Base-by-base conservation (phyloP, 2,329 filamentous ascomycete genomes). In the Aspergillus sp. region DNA sequence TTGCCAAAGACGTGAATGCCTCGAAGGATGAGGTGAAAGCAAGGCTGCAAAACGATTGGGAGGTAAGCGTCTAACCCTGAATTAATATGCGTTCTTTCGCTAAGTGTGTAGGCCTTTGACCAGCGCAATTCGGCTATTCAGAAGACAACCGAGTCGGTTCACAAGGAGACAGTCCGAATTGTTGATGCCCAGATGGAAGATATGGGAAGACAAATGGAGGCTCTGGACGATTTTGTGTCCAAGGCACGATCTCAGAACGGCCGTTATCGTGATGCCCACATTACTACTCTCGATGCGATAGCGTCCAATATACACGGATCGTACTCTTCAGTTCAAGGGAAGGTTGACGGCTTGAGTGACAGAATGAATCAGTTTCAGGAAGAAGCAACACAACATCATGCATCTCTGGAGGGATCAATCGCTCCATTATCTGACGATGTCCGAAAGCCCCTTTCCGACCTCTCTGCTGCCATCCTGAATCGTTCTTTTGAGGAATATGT, bases 161-260 rank as follows among this genome's bases (percentile, higher is more conserved):
- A 99, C 65, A 89, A 89, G 34, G 90, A 96, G 75, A 97, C 93
- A 0, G 86, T 96, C 30, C 88, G 88, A 6, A 93, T 96, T 57
- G 93, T 98, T 12, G 90, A 93, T 68, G 88, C 89, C 57, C 95
- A 99, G 76, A 90, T 96, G 77, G 83, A 85, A 56, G 90, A 96
- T 64, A 89, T 99, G 70, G 88, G 90, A 60, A 83, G 82, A n/a
- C 91, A 98, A 74, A 93, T 99, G 84, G 85, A 87, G 56, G 90
- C 91, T 1, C 83, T 99, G 7, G 93, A 98, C 68, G 90, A 93
- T 64, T 96, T 97, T 66, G 91, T 98, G 40, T 83, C 88, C 33
- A 87, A 90, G 33, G 92, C 96, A 50, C 86, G 88, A 59, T 85
- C 84, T 1, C 89, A 96, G 68, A 98, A 96, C 71, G 85, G 88